Conservation (phyloP, 108 stramenopile genomes). For the Pinguiococcus pyrenoidosus region DNA sequence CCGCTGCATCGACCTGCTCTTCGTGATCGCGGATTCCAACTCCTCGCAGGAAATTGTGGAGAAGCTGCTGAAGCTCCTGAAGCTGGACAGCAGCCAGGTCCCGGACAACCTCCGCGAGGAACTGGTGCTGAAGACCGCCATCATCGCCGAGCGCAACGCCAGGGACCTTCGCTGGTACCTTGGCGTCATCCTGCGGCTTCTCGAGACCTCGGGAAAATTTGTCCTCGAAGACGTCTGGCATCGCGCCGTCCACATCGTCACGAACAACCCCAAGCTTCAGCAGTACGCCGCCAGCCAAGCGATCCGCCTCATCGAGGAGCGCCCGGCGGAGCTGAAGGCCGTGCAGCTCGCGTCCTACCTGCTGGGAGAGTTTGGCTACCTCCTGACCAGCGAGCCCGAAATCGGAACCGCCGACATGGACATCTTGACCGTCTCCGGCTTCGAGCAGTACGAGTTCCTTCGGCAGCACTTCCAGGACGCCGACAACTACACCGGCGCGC, state of each 20-base stretch:
- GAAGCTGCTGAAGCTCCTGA: no score
- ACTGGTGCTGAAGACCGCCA: constrained; percentile 95
- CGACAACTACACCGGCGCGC: constrained; percentile 45
- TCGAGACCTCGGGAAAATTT: constrained; percentile 80
- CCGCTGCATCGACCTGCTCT: constrained; percentile 82
- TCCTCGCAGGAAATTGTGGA: constrained; percentile 83
- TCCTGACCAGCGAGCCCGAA: constrained; percentile 6
- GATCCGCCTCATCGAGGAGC: constrained; percentile 50
- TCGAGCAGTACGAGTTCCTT: constrained; percentile 72
- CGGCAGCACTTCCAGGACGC: constrained; percentile 72
- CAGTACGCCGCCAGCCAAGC: constrained; percentile 81
- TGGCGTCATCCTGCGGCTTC: constrained; percentile 83
- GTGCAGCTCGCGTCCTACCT: constrained; percentile 83
- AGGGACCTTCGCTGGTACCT: constrained; percentile 84
- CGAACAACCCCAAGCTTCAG: constrained; percentile 82
- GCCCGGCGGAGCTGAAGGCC: constrained; percentile 62
- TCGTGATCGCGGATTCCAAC: constrained; percentile 85
- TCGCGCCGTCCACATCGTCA: constrained; percentile 91
- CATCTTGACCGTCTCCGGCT: background rate
- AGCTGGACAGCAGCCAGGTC: no score
- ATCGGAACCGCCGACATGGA: background rate
- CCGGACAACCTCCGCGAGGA: constrained; percentile 89
- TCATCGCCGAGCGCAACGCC: constrained; percentile 91
- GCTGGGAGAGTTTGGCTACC: constrained; percentile 92
- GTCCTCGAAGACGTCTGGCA: constrained; percentile 95